Conservation (phyloP, 345 rosid genomes). For the Citrus cavaleriei region DNA sequence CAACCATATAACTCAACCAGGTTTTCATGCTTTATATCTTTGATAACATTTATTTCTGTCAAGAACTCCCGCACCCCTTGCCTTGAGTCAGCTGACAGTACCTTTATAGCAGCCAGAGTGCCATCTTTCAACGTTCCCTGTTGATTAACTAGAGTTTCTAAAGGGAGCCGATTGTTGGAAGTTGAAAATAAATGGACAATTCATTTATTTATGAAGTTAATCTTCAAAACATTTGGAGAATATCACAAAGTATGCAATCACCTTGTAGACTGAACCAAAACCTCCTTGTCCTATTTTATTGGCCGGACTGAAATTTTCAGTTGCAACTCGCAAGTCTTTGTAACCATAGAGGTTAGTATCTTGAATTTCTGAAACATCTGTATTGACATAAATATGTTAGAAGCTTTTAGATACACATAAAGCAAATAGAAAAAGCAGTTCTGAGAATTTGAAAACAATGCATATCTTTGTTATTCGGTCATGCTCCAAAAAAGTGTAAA, state of each 20-base stretch:
- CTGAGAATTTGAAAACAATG: background rate
- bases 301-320: conserved; percentile 41
- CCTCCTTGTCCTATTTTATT: conserved; percentile 76
- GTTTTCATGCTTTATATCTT: conserved; percentile 52
- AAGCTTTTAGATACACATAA: conserved; percentile 1
- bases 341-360: conserved; percentile 38
- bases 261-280: conserved; percentile 76
- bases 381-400: conserved; percentile 7
- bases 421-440: background rate
- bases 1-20: conserved; percentile 62
- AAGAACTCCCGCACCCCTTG: conserved; percentile 68
- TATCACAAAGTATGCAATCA: conserved; percentile 20
- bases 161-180: background rate
- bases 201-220: background rate
- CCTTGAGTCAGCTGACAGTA: conserved; percentile 53
- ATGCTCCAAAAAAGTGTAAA: background rate
- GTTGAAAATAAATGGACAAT: background rate
- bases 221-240: background rate
- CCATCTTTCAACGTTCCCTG: conserved; percentile 64
- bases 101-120: conserved; percentile 53
- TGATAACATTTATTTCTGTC: conserved; percentile 58
- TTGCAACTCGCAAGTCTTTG: conserved; percentile 47
- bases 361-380: conserved; percentile 53
- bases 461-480: background rate
- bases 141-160: conserved; percentile 1